Evolutionary conservation across 345 rosid species (phyloP), one percentile per base, ranked within the genome.

Genomic region (Jatropha curcas): DNA sequence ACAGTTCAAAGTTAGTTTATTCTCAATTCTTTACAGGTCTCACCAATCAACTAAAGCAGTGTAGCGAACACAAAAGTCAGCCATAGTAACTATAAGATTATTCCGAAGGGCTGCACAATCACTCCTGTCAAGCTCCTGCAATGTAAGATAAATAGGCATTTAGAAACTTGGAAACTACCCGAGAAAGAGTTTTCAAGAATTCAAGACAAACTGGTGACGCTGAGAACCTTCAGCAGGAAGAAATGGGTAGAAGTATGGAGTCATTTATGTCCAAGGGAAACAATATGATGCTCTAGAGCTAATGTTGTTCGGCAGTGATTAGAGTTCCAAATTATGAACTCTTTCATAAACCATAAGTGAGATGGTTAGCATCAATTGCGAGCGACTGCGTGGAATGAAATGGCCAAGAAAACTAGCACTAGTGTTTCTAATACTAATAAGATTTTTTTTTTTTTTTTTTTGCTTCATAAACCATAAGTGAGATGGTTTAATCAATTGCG

Each of bases 31-130:
- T 56, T 43, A 28, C n/a, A 77, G 57, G 75, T 67, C 87, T 87
- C 81, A 94, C 98, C 98, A 89, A 79, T 94, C 98, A 71, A 94
- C 88, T 67, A 92, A 75, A 78, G 98, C 95, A 60, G 98, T 92
- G 74, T 92, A 85, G 60, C 92, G 97, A 71, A 94, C 95, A 63
- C 97, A 94, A 76, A 94, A 94, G 81, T 92, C 98, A 16, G 98
- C 86, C 92, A 90, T 86, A 33, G 73, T 88, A 73, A 94, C 95
- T 2, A 94, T 88, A 72, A 94, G 92, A 82, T 94, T 94, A 81
- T 94, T 94, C 80, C 94, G 92, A 72, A 94, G 89, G 55, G 95
- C 84, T 46, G 97, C 93, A 79, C 77, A 87, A 62, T 94, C 95
- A 82, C 98, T 92, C 82, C 80, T 90, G 70, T 92, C 98, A 81